Percentiles rank a stretch among this genome's conserved stretches.
Evolutionary conservation across 2,329 filamentous ascomycete genomes (phyloP).

Genomic region (Chaetomiaceae sp.): DNA sequence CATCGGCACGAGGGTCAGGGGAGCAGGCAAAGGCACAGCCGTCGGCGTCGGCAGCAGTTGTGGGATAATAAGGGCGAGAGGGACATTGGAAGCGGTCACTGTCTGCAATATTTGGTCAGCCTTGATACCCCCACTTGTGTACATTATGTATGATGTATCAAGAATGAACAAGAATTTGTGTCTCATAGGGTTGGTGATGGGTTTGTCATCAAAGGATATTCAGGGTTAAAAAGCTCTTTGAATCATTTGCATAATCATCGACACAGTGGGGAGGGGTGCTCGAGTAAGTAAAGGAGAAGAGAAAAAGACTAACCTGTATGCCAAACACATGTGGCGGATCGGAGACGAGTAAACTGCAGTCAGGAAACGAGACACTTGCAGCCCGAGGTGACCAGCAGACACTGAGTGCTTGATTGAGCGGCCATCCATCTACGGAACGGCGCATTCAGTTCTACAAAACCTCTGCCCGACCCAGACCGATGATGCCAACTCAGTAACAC

Average conservation of each 20-base stretch:
- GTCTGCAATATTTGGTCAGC: slow-evolving; percentile 31
- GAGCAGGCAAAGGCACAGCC: background rate
- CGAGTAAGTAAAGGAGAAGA: background rate
- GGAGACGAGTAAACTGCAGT: slow-evolving; percentile 4
- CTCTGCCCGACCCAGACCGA: slow-evolving; percentile 40
- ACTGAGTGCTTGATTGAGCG: slow-evolving; percentile 37
- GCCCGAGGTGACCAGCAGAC: slow-evolving; percentile 22
- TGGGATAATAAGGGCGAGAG: slow-evolving; percentile 13
- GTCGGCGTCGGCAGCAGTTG: slow-evolving; percentile 3
- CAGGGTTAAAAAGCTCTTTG: slow-evolving; percentile 67
- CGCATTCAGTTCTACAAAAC: slow-evolving; percentile 33
- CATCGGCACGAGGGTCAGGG: slow-evolving; percentile 4
- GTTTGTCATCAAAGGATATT: slow-evolving; percentile 48
- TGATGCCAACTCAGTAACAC: slow-evolving; percentile 36
- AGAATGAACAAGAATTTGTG: slow-evolving; percentile 25
- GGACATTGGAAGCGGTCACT: slow-evolving; percentile 12
- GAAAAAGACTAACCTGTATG: slow-evolving; percentile 40
- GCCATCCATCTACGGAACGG: slow-evolving; percentile 44
- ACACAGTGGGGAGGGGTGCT: slow-evolving; percentile 22
- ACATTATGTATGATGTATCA: slow-evolving; percentile 17
- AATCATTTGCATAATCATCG: slow-evolving; percentile 50
- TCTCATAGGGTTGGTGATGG: slow-evolving; percentile 56
- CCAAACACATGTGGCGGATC: slow-evolving; percentile 1
- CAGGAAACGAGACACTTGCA: background rate
- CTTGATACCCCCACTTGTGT: slow-evolving; percentile 29